Conservation (phyloP, 2,329 filamentous ascomycete species). For the Fusarium subglutinans region DNA sequence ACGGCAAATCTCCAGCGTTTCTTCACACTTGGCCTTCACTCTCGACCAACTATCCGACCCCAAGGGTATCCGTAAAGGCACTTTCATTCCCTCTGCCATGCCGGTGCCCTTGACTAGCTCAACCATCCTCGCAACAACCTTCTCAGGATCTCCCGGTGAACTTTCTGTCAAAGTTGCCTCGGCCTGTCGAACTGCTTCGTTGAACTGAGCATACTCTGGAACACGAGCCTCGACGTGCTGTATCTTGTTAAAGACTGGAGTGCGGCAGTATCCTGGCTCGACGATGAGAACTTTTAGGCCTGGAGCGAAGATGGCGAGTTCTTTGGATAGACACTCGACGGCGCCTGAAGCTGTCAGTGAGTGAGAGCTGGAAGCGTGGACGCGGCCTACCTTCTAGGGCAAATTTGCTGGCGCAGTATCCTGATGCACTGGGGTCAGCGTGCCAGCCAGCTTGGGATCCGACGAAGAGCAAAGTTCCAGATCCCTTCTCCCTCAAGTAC, state of each 20-base stretch:
- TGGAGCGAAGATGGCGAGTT: constrained; percentile 32
- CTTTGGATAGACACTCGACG: constrained; percentile 41
- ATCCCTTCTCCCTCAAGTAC: constrained; percentile 41
- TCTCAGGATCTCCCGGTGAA: constrained; percentile 60
- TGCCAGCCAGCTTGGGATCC: constrained; percentile 49
- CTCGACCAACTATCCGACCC: constrained; percentile 61
- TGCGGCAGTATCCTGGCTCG: constrained; percentile 54
- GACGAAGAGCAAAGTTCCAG: constrained; percentile 48
- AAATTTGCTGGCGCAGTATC: constrained; percentile 47
- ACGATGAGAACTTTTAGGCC: constrained; percentile 50
- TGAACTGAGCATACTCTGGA: constrained; percentile 45
- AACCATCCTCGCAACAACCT: constrained; percentile 62
- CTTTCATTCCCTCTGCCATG: constrained; percentile 37
- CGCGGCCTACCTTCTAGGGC: constrained; percentile 43
- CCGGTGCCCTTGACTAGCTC: constrained; percentile 61
- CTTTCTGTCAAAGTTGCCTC: constrained; percentile 40
- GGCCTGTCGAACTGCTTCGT: constrained; percentile 33
- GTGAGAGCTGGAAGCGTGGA: accelerated
- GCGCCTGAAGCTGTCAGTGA: constrained; percentile 12
- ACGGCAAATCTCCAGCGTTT: constrained; percentile 57
- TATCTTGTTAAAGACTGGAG: constrained; percentile 50
- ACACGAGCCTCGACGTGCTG: constrained; percentile 39
- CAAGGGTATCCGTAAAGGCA: constrained; percentile 61
- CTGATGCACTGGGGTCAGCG: constrained; percentile 43
- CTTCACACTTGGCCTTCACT: constrained; percentile 61